Evolutionary conservation across 495 filamentous ascomycete species (phyloP), one percentile per base, ranked within the genome.

Genomic region (Apodospora peruviana): DNA sequence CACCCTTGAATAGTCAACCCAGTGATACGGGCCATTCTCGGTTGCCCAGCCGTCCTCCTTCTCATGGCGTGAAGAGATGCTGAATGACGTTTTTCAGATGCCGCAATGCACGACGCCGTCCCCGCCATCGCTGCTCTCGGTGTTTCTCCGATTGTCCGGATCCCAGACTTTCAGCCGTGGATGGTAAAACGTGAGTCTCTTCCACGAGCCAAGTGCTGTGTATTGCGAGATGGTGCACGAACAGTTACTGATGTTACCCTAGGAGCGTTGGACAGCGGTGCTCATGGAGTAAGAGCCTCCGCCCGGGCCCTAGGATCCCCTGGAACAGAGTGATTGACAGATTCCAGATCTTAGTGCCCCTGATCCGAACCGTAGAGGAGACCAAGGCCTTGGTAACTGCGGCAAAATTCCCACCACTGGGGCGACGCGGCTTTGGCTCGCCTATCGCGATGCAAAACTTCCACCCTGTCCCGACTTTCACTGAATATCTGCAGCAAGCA

Each of bases 61-160:
- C n/a, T n/a, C n/a, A n/a, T n/a, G n/a, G n/a, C n/a, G n/a, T n/a
- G n/a, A n/a, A n/a, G n/a, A n/a, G n/a, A n/a, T n/a, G n/a, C n/a
- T n/a, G n/a, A n/a, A n/a, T n/a, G n/a, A n/a, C n/a, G n/a, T n/a
- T n/a, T n/a, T 11, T 17, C 54, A 76, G 86, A 91, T 67, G 80
- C 78, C 32, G 76, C 80, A 11, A 93, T 93, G 89, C 88, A 93
- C 58, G 87, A 90, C 50, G 81, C 86, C 2, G 87, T 91, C 24
- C 82, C 86, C 20, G 81, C 82, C 3, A 84, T 85, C 55, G 82
- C 85, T 7, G 75, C 74, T 11, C 72, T 79, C 51, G 85, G 82
- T 8, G 81, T 84, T 0, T 82, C 78, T 10, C 84, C 85, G 0
- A 68, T 89, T 48, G 84, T 88, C 23, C 69, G 84, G 50, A 76